Evolutionary conservation across 2,329 filamentous ascomycete species (phyloP).

Genomic region (Aaosphaeria pasadenensis): DNA sequence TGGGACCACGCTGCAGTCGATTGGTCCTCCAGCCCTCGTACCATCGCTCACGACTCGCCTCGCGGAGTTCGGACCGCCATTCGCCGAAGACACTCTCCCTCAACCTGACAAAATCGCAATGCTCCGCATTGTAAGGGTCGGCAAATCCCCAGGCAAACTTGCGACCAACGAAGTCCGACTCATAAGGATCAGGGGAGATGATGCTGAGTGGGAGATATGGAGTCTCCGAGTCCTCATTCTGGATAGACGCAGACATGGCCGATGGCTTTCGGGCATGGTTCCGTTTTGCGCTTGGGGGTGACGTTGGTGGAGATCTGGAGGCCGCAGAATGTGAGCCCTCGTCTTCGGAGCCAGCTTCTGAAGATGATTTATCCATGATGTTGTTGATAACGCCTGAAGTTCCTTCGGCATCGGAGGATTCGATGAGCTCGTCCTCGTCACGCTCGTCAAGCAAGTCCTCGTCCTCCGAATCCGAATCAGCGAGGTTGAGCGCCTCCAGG

Average conservation of each 20-base stretch:
- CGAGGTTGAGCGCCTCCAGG: constrained; percentile 78
- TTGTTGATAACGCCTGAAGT: constrained; percentile 37
- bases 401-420: constrained; percentile 28
- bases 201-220: constrained; percentile 87
- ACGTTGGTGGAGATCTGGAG: constrained; percentile 31
- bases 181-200: constrained; percentile 90
- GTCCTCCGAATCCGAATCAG: constrained; percentile 63
- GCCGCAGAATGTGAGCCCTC: constrained; percentile 21
- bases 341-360: constrained; percentile 32
- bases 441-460: constrained; percentile 54
- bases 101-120: constrained; percentile 90
- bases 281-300: constrained; percentile 27
- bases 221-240: constrained; percentile 40
- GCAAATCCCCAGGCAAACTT: constrained; percentile 97
- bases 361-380: constrained; percentile 34
- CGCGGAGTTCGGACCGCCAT: constrained; percentile 87
- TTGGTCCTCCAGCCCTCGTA: constrained; percentile 90
- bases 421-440: constrained; percentile 47
- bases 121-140: constrained; percentile 83
- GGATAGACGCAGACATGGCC: constrained; percentile 36
- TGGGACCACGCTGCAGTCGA: constrained; percentile 36
- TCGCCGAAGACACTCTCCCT: constrained; percentile 91
- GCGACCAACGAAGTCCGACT: constrained; percentile 74
- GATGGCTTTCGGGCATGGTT: constrained; percentile 41
- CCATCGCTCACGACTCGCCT: constrained; percentile 87